Conservation (phyloP, 116 monocot species). For the Phalaenopsis hybrid region DNA sequence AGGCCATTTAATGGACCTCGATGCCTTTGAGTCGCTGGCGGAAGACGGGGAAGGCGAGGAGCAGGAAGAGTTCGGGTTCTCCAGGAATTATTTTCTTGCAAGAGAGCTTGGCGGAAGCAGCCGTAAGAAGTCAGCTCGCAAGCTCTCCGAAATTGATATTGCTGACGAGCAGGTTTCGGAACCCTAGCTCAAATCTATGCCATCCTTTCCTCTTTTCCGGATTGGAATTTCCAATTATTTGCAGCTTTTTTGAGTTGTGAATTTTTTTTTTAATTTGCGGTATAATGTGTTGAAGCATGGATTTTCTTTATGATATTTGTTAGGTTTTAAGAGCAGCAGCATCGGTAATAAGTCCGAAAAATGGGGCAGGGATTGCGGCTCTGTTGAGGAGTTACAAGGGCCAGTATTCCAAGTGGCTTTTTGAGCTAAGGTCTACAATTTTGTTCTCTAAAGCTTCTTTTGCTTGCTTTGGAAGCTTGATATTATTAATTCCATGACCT, state of each 20-base stretch:
- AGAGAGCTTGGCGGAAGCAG: constrained; percentile 7
- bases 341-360: constrained; percentile 40
- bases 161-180: constrained; percentile 61
- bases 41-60: too few relatives aligned
- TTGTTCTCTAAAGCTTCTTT: background rate
- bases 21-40: too few relatives aligned
- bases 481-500: background rate
- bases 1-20: too few relatives aligned
- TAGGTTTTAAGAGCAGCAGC: constrained; percentile 64
- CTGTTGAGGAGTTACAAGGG: constrained; percentile 57
- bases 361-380: constrained; percentile 65
- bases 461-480: background rate
- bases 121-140: constrained; percentile 50
- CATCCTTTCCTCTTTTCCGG: background rate
- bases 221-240: background rate
- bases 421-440: constrained; percentile 54
- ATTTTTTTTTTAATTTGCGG: background rate
- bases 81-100: too few relatives aligned
- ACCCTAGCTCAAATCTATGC: background rate
- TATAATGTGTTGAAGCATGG: background rate
- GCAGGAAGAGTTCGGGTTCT: too few relatives aligned
- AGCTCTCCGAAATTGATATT: constrained; percentile 66
- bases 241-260: background rate
- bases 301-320: background rate
- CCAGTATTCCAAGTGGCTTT: constrained; percentile 66